Conservation (phyloP, 2,329 filamentous ascomycete species). For the Calonectria hawksworthii region DNA sequence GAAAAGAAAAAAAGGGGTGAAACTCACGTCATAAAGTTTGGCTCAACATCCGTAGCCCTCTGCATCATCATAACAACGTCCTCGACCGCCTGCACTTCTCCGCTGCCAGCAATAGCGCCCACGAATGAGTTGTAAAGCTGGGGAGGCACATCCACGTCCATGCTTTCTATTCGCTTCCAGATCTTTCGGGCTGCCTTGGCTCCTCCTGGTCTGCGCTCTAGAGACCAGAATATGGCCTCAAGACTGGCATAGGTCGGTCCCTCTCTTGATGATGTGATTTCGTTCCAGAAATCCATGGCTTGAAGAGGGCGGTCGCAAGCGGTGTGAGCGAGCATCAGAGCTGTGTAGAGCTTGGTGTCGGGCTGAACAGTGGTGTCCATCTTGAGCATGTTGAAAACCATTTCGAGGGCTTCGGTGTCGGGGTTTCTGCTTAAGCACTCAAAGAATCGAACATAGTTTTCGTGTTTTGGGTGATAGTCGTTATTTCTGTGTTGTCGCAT, state of each 20-base stretch:
- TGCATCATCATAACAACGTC: conserved; percentile 77
- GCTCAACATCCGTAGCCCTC: conserved; percentile 73
- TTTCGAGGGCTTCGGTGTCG: conserved; percentile 73
- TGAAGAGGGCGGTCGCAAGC: conserved; percentile 75
- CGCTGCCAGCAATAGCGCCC: conserved; percentile 81
- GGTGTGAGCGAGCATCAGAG: conserved; percentile 88
- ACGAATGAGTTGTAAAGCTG: conserved; percentile 83
- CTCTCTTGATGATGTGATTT: conserved; percentile 86
- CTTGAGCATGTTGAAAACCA: conserved; percentile 94
- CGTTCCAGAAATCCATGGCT: conserved; percentile 85
- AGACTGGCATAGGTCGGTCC: conserved; percentile 88
- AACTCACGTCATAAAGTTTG: conserved; percentile 80
- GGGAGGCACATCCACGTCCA: conserved; percentile 84
- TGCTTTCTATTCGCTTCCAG: conserved; percentile 78
- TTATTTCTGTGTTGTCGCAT: conserved; percentile 85
- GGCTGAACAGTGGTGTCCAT: conserved; percentile 86
- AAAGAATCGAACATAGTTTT: conserved; percentile 84
- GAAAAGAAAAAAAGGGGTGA: background rate
- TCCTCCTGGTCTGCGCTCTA: conserved; percentile 73
- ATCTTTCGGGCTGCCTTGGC: conserved; percentile 74
- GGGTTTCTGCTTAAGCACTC: conserved; percentile 76
- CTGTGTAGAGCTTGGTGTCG: conserved; percentile 83
- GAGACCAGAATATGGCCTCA: conserved; percentile 83
- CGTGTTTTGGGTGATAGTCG: conserved; percentile 74
- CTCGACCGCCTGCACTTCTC: conserved; percentile 77